Evolutionary conservation across 345 rosid species (phyloP).

Genomic region (Pugionium cornutum): DNA sequence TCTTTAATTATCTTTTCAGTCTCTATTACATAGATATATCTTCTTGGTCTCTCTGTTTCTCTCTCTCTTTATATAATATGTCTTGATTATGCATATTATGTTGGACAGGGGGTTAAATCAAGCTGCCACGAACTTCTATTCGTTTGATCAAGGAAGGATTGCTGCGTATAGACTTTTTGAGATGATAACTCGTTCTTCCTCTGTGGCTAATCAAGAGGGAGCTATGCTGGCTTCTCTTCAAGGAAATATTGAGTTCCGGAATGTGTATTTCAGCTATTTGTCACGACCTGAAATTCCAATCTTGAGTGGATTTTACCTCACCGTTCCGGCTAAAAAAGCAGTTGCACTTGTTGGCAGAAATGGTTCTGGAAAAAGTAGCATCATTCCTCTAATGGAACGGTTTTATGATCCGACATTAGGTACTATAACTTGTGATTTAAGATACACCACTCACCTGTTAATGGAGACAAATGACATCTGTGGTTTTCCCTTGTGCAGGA

Average conservation of each 20-base stretch:
- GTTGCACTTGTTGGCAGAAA: constrained; percentile 99
- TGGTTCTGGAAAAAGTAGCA: constrained; percentile 99
- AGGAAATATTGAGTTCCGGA: constrained; percentile 97
- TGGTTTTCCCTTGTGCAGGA: constrained; percentile 58
- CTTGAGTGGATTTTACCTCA: constrained; percentile 96
- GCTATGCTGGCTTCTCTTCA: constrained; percentile 53
- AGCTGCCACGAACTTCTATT: constrained; percentile 97
- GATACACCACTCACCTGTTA: constrained; percentile 15
- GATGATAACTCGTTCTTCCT: constrained; percentile 95
- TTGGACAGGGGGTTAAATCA: constrained; percentile 86
- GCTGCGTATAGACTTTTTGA: constrained; percentile 98
- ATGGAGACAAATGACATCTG: constrained; percentile 16
- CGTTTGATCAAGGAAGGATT: constrained; percentile 98
- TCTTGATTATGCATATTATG: constrained; percentile 38
- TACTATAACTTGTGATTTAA: constrained; percentile 38
- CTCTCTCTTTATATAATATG: constrained; percentile 45
- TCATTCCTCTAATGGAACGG: constrained; percentile 98
- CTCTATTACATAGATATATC: constrained; percentile 44
- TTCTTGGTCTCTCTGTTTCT: constrained; percentile 24
- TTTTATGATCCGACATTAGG: constrained; percentile 99
- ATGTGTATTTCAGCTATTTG: constrained; percentile 96
- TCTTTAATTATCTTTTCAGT: constrained; percentile 19
- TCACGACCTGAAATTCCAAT: constrained; percentile 99
- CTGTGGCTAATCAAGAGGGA: constrained; percentile 77
- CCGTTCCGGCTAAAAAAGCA: constrained; percentile 92